Conservation (phyloP, 2,329 filamentous ascomycete genomes). For the Phoma herbarum region DNA sequence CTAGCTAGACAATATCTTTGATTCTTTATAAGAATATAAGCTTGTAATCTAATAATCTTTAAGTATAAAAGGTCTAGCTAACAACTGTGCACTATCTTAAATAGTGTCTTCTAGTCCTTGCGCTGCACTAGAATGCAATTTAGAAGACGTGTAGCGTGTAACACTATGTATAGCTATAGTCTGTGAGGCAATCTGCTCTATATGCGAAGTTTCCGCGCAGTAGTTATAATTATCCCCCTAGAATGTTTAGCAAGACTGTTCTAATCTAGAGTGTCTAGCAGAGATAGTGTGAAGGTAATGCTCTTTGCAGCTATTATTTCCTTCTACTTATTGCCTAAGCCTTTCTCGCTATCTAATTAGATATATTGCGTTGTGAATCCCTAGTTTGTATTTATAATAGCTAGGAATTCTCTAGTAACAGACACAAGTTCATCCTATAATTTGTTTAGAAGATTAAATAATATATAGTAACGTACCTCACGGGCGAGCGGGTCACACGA, state of each 20-base stretch:
- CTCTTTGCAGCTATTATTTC: constrained; percentile 1
- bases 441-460: background rate
- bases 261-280: background rate
- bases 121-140: constrained; percentile 1
- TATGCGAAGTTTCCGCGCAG: too few species aligned
- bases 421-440: background rate
- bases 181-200: background rate
- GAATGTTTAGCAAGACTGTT: constrained; percentile 1
- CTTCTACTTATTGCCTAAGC: too few species aligned
- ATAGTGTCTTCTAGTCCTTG: constrained; percentile 1
- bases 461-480: too few species aligned
- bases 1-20: background rate
- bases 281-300: constrained; percentile 1
- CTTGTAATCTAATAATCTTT: background rate
- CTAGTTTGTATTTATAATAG: background rate
- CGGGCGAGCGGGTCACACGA: too few species aligned
- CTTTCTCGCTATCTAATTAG: background rate
- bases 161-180: background rate
- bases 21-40: constrained; percentile 1
- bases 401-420: constrained; percentile 1
- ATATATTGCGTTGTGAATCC: background rate
- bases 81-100: background rate
- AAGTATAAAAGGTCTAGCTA: background rate
- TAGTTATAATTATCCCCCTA: constrained; percentile 1
- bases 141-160: background rate